Evolutionary conservation across 306 rosid species (phyloP), one percentile per base, ranked within the genome.

Genomic region (Castanopsis chinensis): DNA sequence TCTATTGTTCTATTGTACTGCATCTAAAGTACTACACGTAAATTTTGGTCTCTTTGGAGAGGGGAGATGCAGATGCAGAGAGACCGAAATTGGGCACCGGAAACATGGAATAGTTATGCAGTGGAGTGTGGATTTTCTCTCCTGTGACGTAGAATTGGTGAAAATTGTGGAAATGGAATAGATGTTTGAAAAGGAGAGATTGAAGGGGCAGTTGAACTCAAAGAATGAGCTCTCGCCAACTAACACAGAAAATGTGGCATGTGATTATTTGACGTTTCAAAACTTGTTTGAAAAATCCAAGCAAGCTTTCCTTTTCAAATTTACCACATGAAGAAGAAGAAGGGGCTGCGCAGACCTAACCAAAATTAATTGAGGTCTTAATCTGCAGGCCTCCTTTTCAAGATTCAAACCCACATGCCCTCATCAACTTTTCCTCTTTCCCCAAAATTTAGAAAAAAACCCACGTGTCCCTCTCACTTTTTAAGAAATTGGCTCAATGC

Each of bases 341-440:
- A 52, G 86, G 78, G 89, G 88, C 89, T 88, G 88, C 92, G 70
- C 82, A 32, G 63, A 73, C 90, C 86, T 73, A 82, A 84, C 80
- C n/a, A 41, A 57, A 55, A 4, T 33, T 71, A 17, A 51, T 60
- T 25, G 30, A 71, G 17, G 53, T 49, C 53, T 12, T 14, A 57
- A 35, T 58, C 52, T 52, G 1, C 68, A 33, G 37, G 32, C 57
- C 18, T 10, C n/a, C 59, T 53, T 77, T 84, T 76, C 87, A 86
- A 89, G 74, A 77, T 82, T 89, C 92, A 86, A 86, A 84, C 67
- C 71, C 90, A 83, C 90, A 72, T 86, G 92, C 78, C 74, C 79
- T 57, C 72, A 63, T 23, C 15, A 17, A 5, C 35, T 5, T 77
- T 69, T 76, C 69, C 35, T 75, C 76, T 69, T 74, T 20, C 52